Evolutionary conservation across 306 rosid species (phyloP), one percentile per base, ranked within the genome.

Genomic region (Vachellia collinsii): DNA sequence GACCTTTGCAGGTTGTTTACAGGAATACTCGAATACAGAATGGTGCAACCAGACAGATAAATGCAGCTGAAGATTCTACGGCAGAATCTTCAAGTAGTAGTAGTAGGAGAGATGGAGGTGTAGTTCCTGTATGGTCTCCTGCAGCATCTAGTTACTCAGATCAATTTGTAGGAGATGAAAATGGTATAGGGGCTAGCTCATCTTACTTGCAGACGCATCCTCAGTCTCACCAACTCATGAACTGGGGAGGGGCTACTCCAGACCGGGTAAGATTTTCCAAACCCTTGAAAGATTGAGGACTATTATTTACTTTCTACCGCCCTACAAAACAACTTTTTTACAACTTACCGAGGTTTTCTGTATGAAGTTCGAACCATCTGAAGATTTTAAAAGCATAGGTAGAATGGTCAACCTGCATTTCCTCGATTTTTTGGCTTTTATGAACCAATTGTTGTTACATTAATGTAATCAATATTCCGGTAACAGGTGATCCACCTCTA

Each of bases 91-190:
- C 97, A 3, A 87, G 89, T 86, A 87, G 75, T 66, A 79, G 80
- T 22, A 58, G 29, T 64, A 88, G 94, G 88, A 88, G 98, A 85
- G 92, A 93, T 7, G 98, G 98, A 56, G 94, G 90, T 22, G 82
- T 89, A 67, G 98, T 93, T 83, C 98, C 98, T 6, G 97, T 81
- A 76, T 93, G 97, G 98, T 91, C 94, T 88, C 98, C 98, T 19
- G 80, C 88, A 62, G 81, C 86, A 74, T 75, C 98, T 38, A 88
- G 88, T 82, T 90, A 85, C 85, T 73, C 93, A 0, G 98, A 93
- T 83, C 98, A 91, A 81, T 90, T 86, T 76, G 94, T 82, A 46
- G 87, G 91, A 41, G 98, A 93, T 37, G 98, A 93, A 74, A 93
- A 75, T 76, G 91, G 97, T 51, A 85, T 88, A 29, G 90, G 88